phyloP scores from a whole-genome alignment of 1,284 basidiomycete genomes.

The Malassezia sympodialis region DNA sequence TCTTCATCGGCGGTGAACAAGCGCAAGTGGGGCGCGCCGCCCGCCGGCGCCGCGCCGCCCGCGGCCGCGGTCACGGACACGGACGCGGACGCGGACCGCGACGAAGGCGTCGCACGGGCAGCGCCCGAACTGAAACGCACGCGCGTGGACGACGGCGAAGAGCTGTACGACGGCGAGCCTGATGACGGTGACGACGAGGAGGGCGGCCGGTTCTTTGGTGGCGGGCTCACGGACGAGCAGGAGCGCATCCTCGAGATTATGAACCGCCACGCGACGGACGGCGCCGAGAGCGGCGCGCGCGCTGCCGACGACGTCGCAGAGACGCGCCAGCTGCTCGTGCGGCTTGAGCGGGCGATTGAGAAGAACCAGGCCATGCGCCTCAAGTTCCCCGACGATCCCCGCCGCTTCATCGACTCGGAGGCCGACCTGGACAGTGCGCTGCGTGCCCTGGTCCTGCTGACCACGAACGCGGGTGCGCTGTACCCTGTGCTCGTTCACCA shows the following conservation, averaged over 20 bases:
- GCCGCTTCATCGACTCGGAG: slow-evolving; percentile 95
- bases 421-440: slow-evolving; percentile 79
- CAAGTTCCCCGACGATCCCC: slow-evolving; percentile 41
- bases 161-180: slow-evolving; percentile 4
- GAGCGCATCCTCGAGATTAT: slow-evolving; percentile 41
- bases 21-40: slow-evolving; percentile 34
- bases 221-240: slow-evolving; percentile 41
- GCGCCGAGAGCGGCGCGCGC: neutral
- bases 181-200: slow-evolving; percentile 36
- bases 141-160: slow-evolving; percentile 19
- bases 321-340: slow-evolving; percentile 64
- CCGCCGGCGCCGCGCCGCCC: slow-evolving; percentile 14
- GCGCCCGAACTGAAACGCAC: slow-evolving; percentile 16
- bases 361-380: slow-evolving; percentile 88
- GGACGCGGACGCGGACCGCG: slow-evolving; percentile 13
- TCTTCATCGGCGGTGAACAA: slow-evolving; percentile 40
- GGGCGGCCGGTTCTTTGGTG: slow-evolving; percentile 40
- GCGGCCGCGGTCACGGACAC: slow-evolving; percentile 11
- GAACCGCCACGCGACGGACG: slow-evolving; percentile 19
- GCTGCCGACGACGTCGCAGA: slow-evolving; percentile 49
- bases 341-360: slow-evolving; percentile 75
- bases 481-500: slow-evolving; percentile 80
- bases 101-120: neutral
- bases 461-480: slow-evolving; percentile 69
- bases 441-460: slow-evolving; percentile 69